Evolutionary conservation across 2,329 filamentous ascomycete species (phyloP).

Genomic region (Verticillium zaregamsianum): DNA sequence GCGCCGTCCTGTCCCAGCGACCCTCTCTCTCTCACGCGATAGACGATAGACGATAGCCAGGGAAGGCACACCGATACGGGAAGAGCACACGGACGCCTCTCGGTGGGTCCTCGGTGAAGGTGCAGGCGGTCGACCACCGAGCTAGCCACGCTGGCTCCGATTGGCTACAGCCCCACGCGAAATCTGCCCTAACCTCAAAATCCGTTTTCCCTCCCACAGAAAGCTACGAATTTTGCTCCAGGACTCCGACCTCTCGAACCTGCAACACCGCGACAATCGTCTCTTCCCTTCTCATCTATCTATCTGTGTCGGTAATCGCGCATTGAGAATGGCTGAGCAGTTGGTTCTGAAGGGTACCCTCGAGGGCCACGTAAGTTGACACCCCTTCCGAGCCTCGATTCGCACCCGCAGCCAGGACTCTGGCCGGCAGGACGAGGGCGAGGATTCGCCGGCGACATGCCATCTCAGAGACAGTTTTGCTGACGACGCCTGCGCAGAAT

Average conservation of each 20-base stretch:
- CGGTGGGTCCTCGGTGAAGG: background rate
- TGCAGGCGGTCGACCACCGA: background rate
- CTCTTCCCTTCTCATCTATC: constrained; percentile 27
- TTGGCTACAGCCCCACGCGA: background rate
- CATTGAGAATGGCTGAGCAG: constrained; percentile 77
- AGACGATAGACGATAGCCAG: too few species aligned
- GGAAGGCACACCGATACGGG: background rate
- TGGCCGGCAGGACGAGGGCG: background rate
- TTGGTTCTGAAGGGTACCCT: constrained; percentile 95
- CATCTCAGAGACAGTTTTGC: constrained; percentile 5
- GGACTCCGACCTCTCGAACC: constrained; percentile 3
- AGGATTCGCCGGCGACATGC: constrained; percentile 15
- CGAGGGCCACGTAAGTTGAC: constrained; percentile 80
- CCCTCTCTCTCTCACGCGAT: too few species aligned
- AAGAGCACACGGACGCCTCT: background rate
- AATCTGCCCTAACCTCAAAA: background rate
- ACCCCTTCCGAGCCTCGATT: constrained; percentile 6
- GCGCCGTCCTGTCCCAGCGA: too few species aligned
- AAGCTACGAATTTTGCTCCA: background rate
- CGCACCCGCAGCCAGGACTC: background rate
- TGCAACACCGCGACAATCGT: constrained; percentile 27
- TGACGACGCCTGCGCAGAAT: constrained; percentile 47
- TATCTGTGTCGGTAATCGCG: constrained; percentile 36
- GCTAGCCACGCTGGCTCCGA: background rate
- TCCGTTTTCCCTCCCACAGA: background rate